Evolutionary conservation across 352 stramenopile species (phyloP), one percentile per base, ranked within the genome.

Genomic region (Phytophthora quininea): DNA sequence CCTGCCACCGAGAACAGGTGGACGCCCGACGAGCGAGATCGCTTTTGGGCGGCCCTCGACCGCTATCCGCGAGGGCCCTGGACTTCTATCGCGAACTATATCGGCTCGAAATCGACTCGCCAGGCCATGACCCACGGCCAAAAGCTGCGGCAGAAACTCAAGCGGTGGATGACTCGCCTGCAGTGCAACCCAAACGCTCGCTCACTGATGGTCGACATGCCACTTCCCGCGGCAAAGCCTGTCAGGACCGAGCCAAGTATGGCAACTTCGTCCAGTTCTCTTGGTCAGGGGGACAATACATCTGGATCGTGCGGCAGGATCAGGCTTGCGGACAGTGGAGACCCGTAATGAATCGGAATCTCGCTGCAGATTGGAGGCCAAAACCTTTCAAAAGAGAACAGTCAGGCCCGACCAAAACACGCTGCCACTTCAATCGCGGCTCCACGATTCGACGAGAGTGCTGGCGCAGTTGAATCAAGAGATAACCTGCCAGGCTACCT

Each of bases 121-220:
- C 77, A 82, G 47, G 75, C 73, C 3, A 82, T 84, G 69, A 86
- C 77, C 0, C 74, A 84, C 27, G 75, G 65, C 4, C 75, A 86
- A 48, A 86, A 86, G 14, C 70, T 84, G 31, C 69, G 75, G 0
- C 72, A 84, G 42, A 86, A 84, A 45, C 66, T 86, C 63, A 76
- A 73, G 48, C 74, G 74, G 46, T 82, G 71, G 74, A 30, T 52
- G 6, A 64, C 71, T 31, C 70, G 73, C 19, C 43, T 80, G 31
- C 60, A 52, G 45, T 35, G 57, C 40, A 67, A 71, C 15, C 50
- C 64, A 12, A 52, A 24, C 10, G 64, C 64, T 63, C 51, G 15
- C 51, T 71, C 5, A 58, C 67, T 57, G 51, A 58, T 24, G 57
- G n/a, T 10, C 38, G 7, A 15, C 24, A 19, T 38, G 2, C 29